Base-by-base conservation (phyloP, 1,139 yeast genomes). In the Wickerhamomyces sp. region DNA sequence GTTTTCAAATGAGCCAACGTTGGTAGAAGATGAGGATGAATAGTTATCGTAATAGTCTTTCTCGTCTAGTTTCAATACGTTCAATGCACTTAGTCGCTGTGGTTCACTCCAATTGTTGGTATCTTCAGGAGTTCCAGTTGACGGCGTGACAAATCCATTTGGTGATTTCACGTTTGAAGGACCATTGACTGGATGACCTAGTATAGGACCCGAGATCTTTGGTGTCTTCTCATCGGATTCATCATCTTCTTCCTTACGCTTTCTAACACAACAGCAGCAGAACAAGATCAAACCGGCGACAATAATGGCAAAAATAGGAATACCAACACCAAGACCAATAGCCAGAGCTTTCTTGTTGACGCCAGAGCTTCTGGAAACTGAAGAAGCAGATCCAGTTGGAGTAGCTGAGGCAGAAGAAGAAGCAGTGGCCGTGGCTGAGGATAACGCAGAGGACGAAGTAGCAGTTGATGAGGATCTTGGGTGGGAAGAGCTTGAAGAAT, bases 311-410 rank as follows among this genome's bases (percentile, higher is more conserved):
- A 67, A 68, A 1, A 74, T 58, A 1, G 95, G 95, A 33, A 89
- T 70, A 6, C 83, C 85, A n/a, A 84, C 91, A 35, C 96, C 96
- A 42, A 89, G 72, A 1, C 88, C 94, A 52, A 89, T 83, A 0
- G 95, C 95, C 16, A 86, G 64, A 6, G 72, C 70, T 44, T 70
- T 70, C 33, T 60, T 64, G 46, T 59, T 49, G 9, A 45, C 42
- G 7, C 43, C 51, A 7, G 55, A 51, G 16, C 49, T 42, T 18
- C 44, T 44, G 8, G 61, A 28, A 11, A 54, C 27, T 6, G 51
- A 35, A 10, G 53, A 25, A 8, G 52, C 23, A 13, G 16, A 14
- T 2, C 61, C 32, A 2, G 63, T 31, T 4, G 60, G 37, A 7
- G 64, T 35, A 9, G 61, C 30, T 2, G 62, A 37, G 10, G 60